These are phyloP conservation scores for Lactarius pseudohatsudake DNA, from an alignment of 768 basidiomycete genomes.

Conservation along the genomic window DNA sequence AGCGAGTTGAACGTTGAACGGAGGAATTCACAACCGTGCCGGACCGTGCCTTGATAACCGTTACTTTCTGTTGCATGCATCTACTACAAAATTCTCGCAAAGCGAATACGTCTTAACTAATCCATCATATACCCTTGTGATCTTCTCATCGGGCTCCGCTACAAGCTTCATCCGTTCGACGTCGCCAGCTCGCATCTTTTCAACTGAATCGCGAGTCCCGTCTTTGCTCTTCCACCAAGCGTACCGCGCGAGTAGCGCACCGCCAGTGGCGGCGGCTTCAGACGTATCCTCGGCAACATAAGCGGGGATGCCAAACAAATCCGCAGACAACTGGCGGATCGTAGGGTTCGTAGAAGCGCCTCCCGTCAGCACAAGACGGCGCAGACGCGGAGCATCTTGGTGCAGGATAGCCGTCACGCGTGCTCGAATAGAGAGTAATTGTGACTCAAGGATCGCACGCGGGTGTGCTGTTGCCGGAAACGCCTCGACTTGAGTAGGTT, in stretches of 20 bases:
- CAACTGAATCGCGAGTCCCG: conserved; percentile 49
- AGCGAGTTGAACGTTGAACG: not conserved
- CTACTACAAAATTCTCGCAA: conserved; percentile 44
- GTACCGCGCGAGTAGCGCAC: conserved; percentile 68
- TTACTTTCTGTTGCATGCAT: not conserved
- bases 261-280: conserved; percentile 72
- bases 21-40: not conserved
- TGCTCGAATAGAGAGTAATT: conserved; percentile 77
- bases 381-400: conserved; percentile 51
- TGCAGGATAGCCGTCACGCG: conserved; percentile 70
- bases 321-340: conserved; percentile 73
- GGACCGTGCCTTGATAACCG: not conserved
- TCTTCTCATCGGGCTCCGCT: conserved; percentile 52
- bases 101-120: conserved; percentile 52
- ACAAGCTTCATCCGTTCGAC: conserved; percentile 58
- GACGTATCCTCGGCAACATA: conserved; percentile 56
- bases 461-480: conserved; percentile 55
- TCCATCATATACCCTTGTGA: conserved; percentile 50
- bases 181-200: conserved; percentile 58
- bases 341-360: conserved; percentile 73
- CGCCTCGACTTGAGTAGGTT: conserved; percentile 30
- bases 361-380: conserved; percentile 73
- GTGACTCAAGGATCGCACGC: conserved; percentile 80
- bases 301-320: conserved; percentile 75
- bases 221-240: conserved; percentile 60